These are phyloP conservation scores for Erythrophleum fordii DNA, from an alignment of 306 rosid species.

Conservation along the genomic window DNA sequence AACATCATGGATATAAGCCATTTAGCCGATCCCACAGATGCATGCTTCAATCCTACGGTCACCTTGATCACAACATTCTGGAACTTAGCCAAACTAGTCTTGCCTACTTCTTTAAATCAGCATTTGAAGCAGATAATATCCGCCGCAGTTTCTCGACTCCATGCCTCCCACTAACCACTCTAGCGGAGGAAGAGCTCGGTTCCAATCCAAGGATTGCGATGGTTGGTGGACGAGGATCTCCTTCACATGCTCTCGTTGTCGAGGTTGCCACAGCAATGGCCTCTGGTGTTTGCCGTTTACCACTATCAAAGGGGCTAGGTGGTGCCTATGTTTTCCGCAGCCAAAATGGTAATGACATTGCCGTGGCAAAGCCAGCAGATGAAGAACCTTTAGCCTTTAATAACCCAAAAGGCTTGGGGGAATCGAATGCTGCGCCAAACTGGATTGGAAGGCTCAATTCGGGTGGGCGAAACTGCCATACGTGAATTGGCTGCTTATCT, in stretches of 20 bases:
- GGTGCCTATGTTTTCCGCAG: constrained; percentile 73
- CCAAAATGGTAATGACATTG: constrained; percentile 69
- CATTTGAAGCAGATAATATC: constrained; percentile 56
- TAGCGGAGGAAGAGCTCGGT: constrained; percentile 54
- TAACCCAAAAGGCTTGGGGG: constrained; percentile 68
- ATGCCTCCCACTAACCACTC: constrained; percentile 61
- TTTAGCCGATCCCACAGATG: constrained; percentile 66
- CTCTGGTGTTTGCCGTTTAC: constrained; percentile 65
- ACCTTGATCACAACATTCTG: constrained; percentile 56
- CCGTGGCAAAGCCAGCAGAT: constrained; percentile 87
- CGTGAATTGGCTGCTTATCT: constrained; percentile 92
- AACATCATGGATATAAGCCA: constrained; percentile 65
- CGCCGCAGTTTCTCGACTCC: constrained; percentile 94
- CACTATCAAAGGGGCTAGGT: constrained; percentile 75
- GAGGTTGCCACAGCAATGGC: constrained; percentile 89
- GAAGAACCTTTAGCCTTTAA: constrained; percentile 83
- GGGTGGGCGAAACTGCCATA: constrained; percentile 82
- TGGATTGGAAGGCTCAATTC: constrained; percentile 71
- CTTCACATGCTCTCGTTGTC: constrained; percentile 69
- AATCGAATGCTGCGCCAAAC: constrained; percentile 74
- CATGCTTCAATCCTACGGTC: constrained; percentile 73
- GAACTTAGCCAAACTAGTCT: constrained; percentile 47
- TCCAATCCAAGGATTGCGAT: constrained; percentile 65
- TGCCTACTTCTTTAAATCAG: constrained; percentile 56
- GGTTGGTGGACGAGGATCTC: constrained; percentile 58